Conservation (phyloP, 1,284 basidiomycete species). For the Rhizoctonia solani region DNA sequence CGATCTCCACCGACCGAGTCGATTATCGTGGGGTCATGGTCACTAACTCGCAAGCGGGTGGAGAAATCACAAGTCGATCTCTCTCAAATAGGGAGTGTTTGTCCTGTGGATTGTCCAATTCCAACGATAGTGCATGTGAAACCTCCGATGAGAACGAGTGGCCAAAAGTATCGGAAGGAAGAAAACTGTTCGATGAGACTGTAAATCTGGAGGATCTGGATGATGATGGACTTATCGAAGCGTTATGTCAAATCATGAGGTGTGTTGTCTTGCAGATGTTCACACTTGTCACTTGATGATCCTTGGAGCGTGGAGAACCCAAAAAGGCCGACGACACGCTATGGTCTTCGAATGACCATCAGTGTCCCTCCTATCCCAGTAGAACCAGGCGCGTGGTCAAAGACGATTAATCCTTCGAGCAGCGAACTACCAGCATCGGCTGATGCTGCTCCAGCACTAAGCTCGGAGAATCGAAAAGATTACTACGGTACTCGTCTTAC, state of each 20-base stretch:
- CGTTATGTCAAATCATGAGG: constrained; percentile 66
- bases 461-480: constrained; percentile 4
- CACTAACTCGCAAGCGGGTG: constrained; percentile 71
- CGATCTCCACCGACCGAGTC: constrained; percentile 41
- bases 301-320: constrained; percentile 17
- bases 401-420: neutral
- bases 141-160: constrained; percentile 46
- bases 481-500: constrained; percentile 72
- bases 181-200: constrained; percentile 51
- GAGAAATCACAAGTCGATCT: constrained; percentile 56
- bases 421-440: neutral
- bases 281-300: neutral
- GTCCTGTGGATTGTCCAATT: constrained; percentile 66
- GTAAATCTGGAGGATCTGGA: constrained; percentile 46
- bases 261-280: constrained; percentile 48
- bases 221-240: constrained; percentile 58
- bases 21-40: constrained; percentile 58
- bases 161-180: constrained; percentile 71
- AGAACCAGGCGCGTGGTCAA: constrained; percentile 1
- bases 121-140: constrained; percentile 55
- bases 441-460: constrained; percentile 1
- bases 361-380: constrained; percentile 34
- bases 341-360: constrained; percentile 38
- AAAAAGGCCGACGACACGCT: constrained; percentile 21
- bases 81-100: constrained; percentile 55